Percentiles rank a stretch among this genome's conserved stretches.
phyloP scores from a whole-genome alignment of 116 monocot genomes.

The Phalaenopsis hybrid region DNA sequence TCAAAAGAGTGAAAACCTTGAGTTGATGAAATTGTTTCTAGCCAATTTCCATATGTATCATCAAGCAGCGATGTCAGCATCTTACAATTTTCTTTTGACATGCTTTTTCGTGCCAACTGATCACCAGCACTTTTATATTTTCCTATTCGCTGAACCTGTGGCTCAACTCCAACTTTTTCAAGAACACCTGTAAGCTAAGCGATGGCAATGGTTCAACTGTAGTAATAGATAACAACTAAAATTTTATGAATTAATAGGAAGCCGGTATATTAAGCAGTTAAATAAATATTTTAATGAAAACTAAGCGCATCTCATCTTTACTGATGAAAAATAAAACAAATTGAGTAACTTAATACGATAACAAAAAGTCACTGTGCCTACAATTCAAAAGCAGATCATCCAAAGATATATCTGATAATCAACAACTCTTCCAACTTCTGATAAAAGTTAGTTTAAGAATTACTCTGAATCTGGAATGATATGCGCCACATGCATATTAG shows the following conservation, averaged over 20 bases:
- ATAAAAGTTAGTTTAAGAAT: too few relatives aligned
- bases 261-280: neutral
- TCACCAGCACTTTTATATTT: slow-evolving; percentile 93
- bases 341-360: neutral
- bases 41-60: slow-evolving; percentile 87
- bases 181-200: slow-evolving; percentile 51
- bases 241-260: neutral
- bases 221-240: neutral
- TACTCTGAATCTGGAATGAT: too few relatives aligned
- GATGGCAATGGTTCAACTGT: neutral
- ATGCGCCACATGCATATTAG: neutral
- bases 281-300: neutral
- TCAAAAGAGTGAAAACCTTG: slow-evolving; percentile 35
- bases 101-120: slow-evolving; percentile 57
- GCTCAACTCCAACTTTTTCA: slow-evolving; percentile 89
- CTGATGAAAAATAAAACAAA: neutral
- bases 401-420: too few relatives aligned
- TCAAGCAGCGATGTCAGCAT: slow-evolving; percentile 84
- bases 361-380: too few relatives aligned
- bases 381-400: too few relatives aligned
- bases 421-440: too few relatives aligned
- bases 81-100: slow-evolving; percentile 83
- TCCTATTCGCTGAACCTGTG: slow-evolving; percentile 76
- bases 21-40: slow-evolving; percentile 62
- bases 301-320: neutral